Base-by-base conservation (phyloP, 768 basidiomycete species). In the Scleroderma bovista region DNA sequence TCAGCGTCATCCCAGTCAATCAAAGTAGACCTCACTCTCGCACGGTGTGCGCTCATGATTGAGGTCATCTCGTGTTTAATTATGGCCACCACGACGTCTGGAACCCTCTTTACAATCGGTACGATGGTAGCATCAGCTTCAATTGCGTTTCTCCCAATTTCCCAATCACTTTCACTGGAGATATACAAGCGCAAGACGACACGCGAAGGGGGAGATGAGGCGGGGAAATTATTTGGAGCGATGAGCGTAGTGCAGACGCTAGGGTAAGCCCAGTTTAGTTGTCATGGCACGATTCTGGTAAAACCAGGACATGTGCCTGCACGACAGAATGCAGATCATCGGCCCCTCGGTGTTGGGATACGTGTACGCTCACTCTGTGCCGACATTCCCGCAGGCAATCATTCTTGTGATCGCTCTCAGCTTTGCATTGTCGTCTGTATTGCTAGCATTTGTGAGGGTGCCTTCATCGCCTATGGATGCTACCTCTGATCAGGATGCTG, bases 221-320 rank as follows among this genome's bases (percentile, higher is more conserved):
- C 75, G 12, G 93, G 91, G 3, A 75, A 72, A 57, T 71, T 96
- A 15, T 93, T 93, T 59, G 93, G 90, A 12, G 90, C 82, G 3
- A 56, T 93, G 50, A 82, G 84, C 48, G 86, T 93, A 24, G 56
- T 91, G 3, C 80, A 86, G 53, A 80, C 86, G 6, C 60, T 91
- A 9, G 74, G 81, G 81, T 84, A 57, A 41, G 72, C 43, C 23
- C 22, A 15, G 17, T n/a, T n/a, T n/a, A n/a, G n/a, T n/a, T n/a
- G n/a, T n/a, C n/a, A n/a, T n/a, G n/a, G n/a, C n/a, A n/a, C n/a
- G n/a, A n/a, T n/a, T n/a, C n/a, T n/a, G n/a, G n/a, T n/a, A n/a
- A n/a, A n/a, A n/a, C n/a, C n/a, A n/a, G n/a, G 26, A 29, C 26
- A 29, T 29, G 9, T 29, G 5, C 26, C 9, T 29, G 26, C 26